Base-by-base conservation (phyloP, 257 asterid species). In the Marsdenia floribunda region DNA sequence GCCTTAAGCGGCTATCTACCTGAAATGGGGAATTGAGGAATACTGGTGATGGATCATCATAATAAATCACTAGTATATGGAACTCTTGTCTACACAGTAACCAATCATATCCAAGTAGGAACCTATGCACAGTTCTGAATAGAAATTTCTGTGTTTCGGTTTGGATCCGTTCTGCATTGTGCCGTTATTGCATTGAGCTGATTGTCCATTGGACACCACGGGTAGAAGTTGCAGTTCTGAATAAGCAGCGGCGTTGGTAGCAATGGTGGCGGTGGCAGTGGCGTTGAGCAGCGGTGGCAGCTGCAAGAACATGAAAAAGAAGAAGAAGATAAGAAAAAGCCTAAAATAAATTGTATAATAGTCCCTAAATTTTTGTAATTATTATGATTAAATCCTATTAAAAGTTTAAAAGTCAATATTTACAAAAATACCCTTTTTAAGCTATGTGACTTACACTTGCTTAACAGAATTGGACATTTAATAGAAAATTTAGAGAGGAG, bases 171-270 rank as follows among this genome's bases (percentile, higher is more conserved):
- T 67, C 93, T 65, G 15, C 97, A 97, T 19, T 93, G 98, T 0
- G 98, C 98, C 0, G 98, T 89, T 38, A 90, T 85, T 0, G 90
- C 87, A 35, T 86, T 87, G 90, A 86, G 88, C 70, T 93, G 98
- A 15, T 38, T 33, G 58, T 73, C 1, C 85, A 89, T 49, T 0
- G 97, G 98, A 6, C 81, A 82, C 0, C 97, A 87, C 0, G 96
- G 90, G 44, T 82, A 87, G 19, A 93, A 21, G 81, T 87, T 88
- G 86, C 94, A 89, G 68, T 81, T 73, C 71, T 93, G 97, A 53
- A 93, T 72, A 0, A 90, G 37, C 87, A 2, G 96, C 98, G 0
- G 93, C 96, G 33, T 90, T 89, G 9, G 33, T 29, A 29, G 33
- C 1, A 29, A 1, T 29, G 33, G 1, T 29, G 33, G 33, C 1